Evolutionary conservation across 2,329 filamentous ascomycete species (phyloP), one percentile per base, ranked within the genome.

Genomic region (Teratosphaeriaceae sp.): DNA sequence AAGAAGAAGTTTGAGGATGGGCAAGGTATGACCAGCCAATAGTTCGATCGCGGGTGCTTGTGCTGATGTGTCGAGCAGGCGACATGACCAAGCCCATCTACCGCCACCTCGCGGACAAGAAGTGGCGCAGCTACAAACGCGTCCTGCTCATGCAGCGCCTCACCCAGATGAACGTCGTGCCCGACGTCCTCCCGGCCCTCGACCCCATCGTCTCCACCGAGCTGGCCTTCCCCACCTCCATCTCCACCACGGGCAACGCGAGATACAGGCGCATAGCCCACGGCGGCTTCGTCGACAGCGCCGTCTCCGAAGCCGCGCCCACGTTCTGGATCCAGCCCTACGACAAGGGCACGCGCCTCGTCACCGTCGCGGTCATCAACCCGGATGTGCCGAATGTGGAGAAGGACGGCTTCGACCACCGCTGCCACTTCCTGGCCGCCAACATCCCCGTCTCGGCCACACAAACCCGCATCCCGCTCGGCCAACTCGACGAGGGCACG

Each of bases 21-120:
- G 19, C 67, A 83, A 57, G 88, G 90, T 95, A 71, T 56, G 76
- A 65, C 6, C 13, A 18, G 3, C 13, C 30, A 15, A 23, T 40
- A 16, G n/a, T 15, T 15, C 33, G 22, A 42, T 31, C 8, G 21
- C n/a, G 23, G 11, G 15, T 8, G 5, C 4, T 34, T 18, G 16
- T 18, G 38, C 38, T 45, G 19, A 48, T 22, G 13, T 55, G 62
- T 49, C 21, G 21, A 11, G 11, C 52, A 96, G 89, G 85, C 52
- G 88, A 97, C 66, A 90, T 97, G 88, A 83, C 79, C 71, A 94
- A 94, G 66, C 90, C 90, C 50, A 89, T 98, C 61, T 98, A 98
- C 72, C 85, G 90, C 51, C 78, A 85, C 65, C 82, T 97, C 39
- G 87, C 90, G 47, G 79, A 95, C 60, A 72, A 76, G 56, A 88